These are phyloP conservation scores for Xylaria intraflava DNA, from an alignment of 495 filamentous ascomycete species.

Conservation along the genomic window DNA sequence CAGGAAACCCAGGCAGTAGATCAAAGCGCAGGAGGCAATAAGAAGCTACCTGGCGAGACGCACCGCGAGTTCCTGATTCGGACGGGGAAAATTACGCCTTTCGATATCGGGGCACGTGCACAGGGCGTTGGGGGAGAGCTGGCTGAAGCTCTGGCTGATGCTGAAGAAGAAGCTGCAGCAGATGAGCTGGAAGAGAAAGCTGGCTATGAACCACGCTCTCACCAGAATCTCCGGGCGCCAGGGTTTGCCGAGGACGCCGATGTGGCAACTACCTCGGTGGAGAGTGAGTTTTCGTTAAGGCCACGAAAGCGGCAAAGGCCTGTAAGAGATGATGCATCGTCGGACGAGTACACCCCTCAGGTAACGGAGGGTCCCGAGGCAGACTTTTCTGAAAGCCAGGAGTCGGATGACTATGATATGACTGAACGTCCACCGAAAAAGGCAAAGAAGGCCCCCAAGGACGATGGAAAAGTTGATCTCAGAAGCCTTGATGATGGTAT, in stretches of 20 bases:
- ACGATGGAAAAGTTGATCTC: constrained; percentile 57
- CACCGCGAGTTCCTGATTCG: constrained; percentile 85
- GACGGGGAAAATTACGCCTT: constrained; percentile 96
- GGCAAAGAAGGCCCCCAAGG: constrained; percentile 36
- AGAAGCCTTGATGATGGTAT: constrained; percentile 85
- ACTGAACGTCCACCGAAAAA: constrained; percentile 27
- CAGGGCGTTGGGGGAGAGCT: constrained; percentile 55
- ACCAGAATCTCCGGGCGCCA: constrained; percentile 73
- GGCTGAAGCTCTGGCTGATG: constrained; percentile 66
- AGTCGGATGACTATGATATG: constrained; percentile 36
- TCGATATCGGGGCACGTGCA: constrained; percentile 61
- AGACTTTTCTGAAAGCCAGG: constrained; percentile 24
- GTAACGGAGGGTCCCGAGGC: constrained; percentile 23
- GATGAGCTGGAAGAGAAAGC: constrained; percentile 51
- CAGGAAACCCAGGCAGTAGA: constrained; percentile 41
- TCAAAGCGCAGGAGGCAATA: constrained; percentile 28
- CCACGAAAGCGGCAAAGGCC: constrained; percentile 42
- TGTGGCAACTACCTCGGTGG: constrained; percentile 21
- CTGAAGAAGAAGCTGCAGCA: constrained; percentile 52
- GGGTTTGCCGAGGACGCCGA: constrained; percentile 57
- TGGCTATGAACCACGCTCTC: constrained; percentile 56
- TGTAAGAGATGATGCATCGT: constrained; percentile 29
- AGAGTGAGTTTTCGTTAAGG: constrained; percentile 45
- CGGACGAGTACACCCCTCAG: constrained; percentile 38
- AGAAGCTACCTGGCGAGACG: constrained; percentile 66